Conservation (phyloP, 2,329 filamentous ascomycete genomes). For the Pseudogymnoascus sp. region DNA sequence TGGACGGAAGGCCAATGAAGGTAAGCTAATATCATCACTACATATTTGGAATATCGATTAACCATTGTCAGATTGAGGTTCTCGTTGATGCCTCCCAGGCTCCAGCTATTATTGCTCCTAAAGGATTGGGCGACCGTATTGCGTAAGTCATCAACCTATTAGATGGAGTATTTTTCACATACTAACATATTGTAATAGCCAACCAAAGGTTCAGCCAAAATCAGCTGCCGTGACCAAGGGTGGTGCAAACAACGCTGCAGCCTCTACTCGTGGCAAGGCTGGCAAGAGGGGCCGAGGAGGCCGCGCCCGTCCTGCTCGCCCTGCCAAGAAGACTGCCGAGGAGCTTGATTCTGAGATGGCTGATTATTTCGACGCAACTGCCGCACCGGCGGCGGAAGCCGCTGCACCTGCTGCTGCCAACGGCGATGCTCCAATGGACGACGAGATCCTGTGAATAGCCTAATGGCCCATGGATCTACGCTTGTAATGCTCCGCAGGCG, state of each 20-base stretch:
- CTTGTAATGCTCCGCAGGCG: background rate
- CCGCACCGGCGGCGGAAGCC: constrained; percentile 37
- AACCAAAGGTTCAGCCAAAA: constrained; percentile 69
- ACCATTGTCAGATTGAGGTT: constrained; percentile 65
- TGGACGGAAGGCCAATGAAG: constrained; percentile 87
- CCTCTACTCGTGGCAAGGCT: constrained; percentile 25
- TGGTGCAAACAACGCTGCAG: constrained; percentile 47
- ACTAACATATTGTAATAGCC: constrained; percentile 31
- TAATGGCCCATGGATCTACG: background rate
- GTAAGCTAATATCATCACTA: constrained; percentile 38
- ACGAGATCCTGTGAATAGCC: constrained; percentile 46
- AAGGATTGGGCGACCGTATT: constrained; percentile 76
- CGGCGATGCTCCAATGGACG: constrained; percentile 46
- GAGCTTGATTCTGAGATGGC: constrained; percentile 97
- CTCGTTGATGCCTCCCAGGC: constrained; percentile 70
- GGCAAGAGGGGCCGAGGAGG: constrained; percentile 44
- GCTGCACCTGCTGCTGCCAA: constrained; percentile 36
- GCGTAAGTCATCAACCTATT: constrained; percentile 43
- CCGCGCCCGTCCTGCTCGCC: constrained; percentile 48
- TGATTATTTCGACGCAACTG: constrained; percentile 68
- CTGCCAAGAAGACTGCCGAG: constrained; percentile 81
- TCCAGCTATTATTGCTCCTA: constrained; percentile 58
- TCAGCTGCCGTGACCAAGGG: constrained; percentile 70
- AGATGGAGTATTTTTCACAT: background rate
- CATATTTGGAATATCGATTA: constrained; percentile 14